Evolutionary conservation across 2,329 filamentous ascomycete species (phyloP).

Genomic region (Curvularia sp.): DNA sequence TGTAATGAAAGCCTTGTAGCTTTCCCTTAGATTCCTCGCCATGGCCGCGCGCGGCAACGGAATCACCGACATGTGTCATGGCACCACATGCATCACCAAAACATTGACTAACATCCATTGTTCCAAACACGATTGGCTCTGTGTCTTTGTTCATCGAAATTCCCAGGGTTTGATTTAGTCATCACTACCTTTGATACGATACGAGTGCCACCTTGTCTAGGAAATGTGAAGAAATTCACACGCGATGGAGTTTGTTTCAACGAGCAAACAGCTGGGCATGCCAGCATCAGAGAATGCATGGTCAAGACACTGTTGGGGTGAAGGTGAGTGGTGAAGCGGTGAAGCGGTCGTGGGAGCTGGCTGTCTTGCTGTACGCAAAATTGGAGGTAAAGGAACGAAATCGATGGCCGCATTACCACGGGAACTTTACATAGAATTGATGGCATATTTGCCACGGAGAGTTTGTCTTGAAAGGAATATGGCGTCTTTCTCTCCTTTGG

Average conservation of each 20-base stretch:
- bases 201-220: too few relatives aligned
- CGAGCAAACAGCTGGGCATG: not conserved
- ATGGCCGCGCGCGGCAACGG: not conserved
- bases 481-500: not conserved
- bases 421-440: constrained; percentile 10
- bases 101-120: not conserved
- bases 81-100: not conserved
- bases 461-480: not conserved
- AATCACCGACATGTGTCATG: not conserved
- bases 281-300: not conserved
- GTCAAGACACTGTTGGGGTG: not conserved
- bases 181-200: not conserved
- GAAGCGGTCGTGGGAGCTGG: not conserved
- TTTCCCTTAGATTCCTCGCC: not conserved
- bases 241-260: not conserved
- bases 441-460: constrained; percentile 1
- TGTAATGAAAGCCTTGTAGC: not conserved
- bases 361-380: not conserved
- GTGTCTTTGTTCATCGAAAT: not conserved
- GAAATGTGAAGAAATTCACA: too few relatives aligned
- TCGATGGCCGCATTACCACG: not conserved
- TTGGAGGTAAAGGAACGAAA: not conserved
- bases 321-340: not conserved
- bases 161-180: not conserved
- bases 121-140: not conserved